Evolutionary conservation across 352 stramenopile species (phyloP).

Genomic region (Phytophthora colocasiae): DNA sequence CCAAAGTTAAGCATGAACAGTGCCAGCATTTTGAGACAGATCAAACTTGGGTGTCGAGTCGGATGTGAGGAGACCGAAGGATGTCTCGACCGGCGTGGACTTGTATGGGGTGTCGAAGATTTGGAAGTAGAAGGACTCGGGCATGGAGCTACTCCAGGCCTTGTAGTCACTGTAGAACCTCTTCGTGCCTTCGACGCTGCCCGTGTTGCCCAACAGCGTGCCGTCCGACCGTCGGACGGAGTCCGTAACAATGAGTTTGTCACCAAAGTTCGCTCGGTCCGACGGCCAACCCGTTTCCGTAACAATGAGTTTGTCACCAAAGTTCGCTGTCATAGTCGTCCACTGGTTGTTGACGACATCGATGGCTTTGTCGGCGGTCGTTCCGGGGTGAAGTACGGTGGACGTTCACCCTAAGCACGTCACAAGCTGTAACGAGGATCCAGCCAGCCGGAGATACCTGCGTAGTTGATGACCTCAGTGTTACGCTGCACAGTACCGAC

Average conservation of each 20-base stretch:
- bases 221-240: too few species aligned
- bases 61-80: conserved; percentile 54
- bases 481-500: conserved; percentile 75
- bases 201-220: conserved; percentile 30
- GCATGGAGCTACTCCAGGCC: conserved; percentile 51
- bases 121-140: conserved; percentile 71
- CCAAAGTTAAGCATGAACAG: conserved; percentile 5
- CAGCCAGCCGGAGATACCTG: conserved; percentile 31
- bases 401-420: conserved; percentile 64
- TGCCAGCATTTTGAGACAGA: conserved; percentile 6
- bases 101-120: conserved; percentile 71
- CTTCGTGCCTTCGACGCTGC: conserved; percentile 23
- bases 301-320: conserved; percentile 54
- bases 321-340: conserved; percentile 33
- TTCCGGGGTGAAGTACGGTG: conserved; percentile 55
- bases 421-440: conserved; percentile 42
- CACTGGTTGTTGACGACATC: conserved; percentile 50
- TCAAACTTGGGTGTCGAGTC: conserved; percentile 37
- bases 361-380: conserved; percentile 38
- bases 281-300: conserved; percentile 65
- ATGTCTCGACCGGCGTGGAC: conserved; percentile 44
- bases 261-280: too few species aligned
- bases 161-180: conserved; percentile 64
- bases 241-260: too few species aligned
- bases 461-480: conserved; percentile 54